Conservation (phyloP, 75 land plant species). For the Pseudotsuga menziesii region DNA sequence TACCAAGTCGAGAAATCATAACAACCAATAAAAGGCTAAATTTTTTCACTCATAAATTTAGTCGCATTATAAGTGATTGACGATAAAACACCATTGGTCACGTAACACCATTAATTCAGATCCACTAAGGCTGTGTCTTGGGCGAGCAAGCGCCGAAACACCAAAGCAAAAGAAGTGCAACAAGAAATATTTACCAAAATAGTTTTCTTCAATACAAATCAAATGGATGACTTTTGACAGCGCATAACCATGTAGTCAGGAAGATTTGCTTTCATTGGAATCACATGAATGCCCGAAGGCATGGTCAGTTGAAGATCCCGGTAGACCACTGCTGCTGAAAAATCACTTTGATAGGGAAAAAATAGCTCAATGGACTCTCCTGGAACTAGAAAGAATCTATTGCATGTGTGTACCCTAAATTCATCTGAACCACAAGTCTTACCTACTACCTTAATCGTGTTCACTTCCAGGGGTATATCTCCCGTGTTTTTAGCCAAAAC, state of each 20-base stretch:
- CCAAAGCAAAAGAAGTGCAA: conserved; percentile 6
- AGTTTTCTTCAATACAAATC: conserved; percentile 21
- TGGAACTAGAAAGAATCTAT: conserved; percentile 45
- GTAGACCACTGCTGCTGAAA: conserved; percentile 31
- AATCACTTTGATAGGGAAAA: conserved; percentile 50
- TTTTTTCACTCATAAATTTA: too few relatives aligned
- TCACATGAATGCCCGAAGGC: conserved; percentile 49
- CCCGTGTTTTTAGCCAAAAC: conserved; percentile 61
- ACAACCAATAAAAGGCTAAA: too few relatives aligned
- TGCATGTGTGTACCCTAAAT: conserved; percentile 41
- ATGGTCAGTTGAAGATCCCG: conserved; percentile 53
- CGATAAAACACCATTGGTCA: too few relatives aligned
- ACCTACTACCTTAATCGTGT: conserved; percentile 40
- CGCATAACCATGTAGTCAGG: conserved; percentile 36
- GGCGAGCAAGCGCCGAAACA: conserved; percentile 18
- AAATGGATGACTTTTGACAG: conserved; percentile 32
- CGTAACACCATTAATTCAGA: conserved; percentile 12
- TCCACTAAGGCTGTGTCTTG: conserved; percentile 11
- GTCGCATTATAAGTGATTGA: too few relatives aligned
- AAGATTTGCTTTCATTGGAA: conserved; percentile 56
- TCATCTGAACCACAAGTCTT: conserved; percentile 43
- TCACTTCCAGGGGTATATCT: conserved; percentile 49
- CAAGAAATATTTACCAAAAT: conserved; percentile 22
- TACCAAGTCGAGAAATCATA: too few relatives aligned
- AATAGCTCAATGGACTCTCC: conserved; percentile 43